These are phyloP conservation scores for Globisporangium barbulae DNA, from an alignment of 352 stramenopile genomes.

Conservation along the genomic window DNA sequence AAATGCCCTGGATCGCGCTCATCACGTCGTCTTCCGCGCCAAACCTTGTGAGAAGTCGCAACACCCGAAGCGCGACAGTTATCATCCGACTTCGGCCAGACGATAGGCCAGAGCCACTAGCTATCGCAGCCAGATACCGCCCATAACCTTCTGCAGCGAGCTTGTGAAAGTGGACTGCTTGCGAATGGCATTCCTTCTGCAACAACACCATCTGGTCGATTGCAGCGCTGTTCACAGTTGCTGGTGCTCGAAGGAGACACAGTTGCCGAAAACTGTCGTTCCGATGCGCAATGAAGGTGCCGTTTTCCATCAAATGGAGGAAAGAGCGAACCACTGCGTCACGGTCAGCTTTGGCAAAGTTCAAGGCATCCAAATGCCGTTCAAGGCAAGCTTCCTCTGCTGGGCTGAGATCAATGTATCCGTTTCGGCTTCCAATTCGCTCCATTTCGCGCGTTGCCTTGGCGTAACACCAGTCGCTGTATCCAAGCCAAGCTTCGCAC, in stretches of 20 bases:
- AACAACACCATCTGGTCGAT: slow-evolving; percentile 33
- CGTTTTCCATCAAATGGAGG: slow-evolving; percentile 52
- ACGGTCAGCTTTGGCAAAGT: slow-evolving; percentile 24
- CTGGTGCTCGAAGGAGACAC: slow-evolving; percentile 20
- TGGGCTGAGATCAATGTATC: slow-evolving; percentile 43
- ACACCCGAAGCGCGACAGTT: slow-evolving; percentile 55
- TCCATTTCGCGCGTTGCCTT: slow-evolving; percentile 42
- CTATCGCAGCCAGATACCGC: slow-evolving; percentile 11
- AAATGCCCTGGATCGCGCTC: slow-evolving; percentile 35
- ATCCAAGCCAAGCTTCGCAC: slow-evolving; percentile 50
- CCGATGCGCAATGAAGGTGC: slow-evolving; percentile 32
- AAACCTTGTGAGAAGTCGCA: slow-evolving; percentile 63
- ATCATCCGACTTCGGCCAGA: slow-evolving; percentile 26
- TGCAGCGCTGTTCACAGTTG: slow-evolving; percentile 8
- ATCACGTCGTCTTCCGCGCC: slow-evolving; percentile 45
- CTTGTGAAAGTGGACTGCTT: slow-evolving; percentile 32
- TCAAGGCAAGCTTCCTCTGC: slow-evolving; percentile 39
- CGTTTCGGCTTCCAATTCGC: slow-evolving; percentile 39
- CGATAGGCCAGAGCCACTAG: not conserved
- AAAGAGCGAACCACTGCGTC: slow-evolving; percentile 40
- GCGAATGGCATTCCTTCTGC: slow-evolving; percentile 30
- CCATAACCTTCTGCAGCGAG: slow-evolving; percentile 44
- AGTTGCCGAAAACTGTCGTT: slow-evolving; percentile 34
- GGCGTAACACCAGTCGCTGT: slow-evolving; percentile 74
- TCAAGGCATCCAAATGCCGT: slow-evolving; percentile 40